A percentile compares a stretch with the other conserved stretches of the same genome.
These are phyloP conservation scores for Rhodocollybia butyracea DNA, from an alignment of 768 basidiomycete genomes.

Conservation along the genomic window DNA sequence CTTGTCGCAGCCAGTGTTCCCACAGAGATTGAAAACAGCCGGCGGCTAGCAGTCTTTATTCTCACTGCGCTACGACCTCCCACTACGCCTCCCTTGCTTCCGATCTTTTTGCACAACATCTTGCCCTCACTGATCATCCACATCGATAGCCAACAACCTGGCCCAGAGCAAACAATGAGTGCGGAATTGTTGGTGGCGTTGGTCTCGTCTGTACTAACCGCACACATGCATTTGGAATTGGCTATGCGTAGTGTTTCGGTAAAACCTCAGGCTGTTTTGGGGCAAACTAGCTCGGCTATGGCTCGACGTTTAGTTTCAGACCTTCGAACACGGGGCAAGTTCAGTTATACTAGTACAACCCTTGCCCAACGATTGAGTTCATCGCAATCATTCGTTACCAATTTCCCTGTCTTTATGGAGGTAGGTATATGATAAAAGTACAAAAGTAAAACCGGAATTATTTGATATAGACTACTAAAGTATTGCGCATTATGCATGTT, in stretches of 20 bases:
- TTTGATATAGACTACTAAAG: background rate
- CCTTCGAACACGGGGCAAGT: constrained; percentile 49
- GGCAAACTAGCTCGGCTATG: constrained; percentile 61
- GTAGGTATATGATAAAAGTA: constrained; percentile 23
- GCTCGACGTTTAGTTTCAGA: constrained; percentile 65
- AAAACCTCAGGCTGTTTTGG: constrained; percentile 49
- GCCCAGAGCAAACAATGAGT: constrained; percentile 47
- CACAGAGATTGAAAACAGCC: constrained; percentile 59
- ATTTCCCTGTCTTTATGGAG: constrained; percentile 68
- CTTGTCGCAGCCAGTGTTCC: constrained; percentile 42
- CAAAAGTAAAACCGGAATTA: constrained; percentile 5
- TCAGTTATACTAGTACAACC: constrained; percentile 44
- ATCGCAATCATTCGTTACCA: constrained; percentile 64
- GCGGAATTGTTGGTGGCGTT: constrained; percentile 65
- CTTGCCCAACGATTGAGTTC: constrained; percentile 61
- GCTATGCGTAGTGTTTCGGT: constrained; percentile 53
- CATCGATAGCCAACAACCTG: constrained; percentile 50
- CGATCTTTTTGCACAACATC: constrained; percentile 68
- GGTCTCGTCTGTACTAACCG: constrained; percentile 62
- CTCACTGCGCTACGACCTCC: constrained; percentile 59
- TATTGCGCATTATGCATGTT: too few relatives aligned
- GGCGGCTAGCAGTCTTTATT: constrained; percentile 65
- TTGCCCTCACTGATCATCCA: constrained; percentile 55
- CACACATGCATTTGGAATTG: constrained; percentile 69
- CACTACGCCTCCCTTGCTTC: constrained; percentile 59